Conservation (phyloP, 768 basidiomycete species). For the Lentinus brumalis region DNA sequence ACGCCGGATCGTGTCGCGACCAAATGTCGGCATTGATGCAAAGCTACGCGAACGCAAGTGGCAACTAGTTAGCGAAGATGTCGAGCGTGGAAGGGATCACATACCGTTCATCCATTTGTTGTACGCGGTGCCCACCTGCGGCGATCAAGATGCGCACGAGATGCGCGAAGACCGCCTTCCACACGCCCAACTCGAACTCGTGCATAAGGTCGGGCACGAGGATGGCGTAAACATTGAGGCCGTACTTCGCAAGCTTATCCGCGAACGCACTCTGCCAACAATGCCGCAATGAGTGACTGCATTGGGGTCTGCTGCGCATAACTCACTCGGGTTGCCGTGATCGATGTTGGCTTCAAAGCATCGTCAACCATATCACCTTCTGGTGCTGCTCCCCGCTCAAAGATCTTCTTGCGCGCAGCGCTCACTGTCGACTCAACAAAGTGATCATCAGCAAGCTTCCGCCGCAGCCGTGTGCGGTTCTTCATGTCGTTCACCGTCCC, state of each 20-base stretch:
- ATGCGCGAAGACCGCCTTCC: slow-evolving; percentile 32
- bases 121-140: neutral
- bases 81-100: neutral
- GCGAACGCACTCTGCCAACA: slow-evolving; percentile 40
- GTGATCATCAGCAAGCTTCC: too few relatives aligned
- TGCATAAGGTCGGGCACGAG: slow-evolving; percentile 36
- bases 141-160: slow-evolving; percentile 25
- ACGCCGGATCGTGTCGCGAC: slow-evolving; percentile 24
- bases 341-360: too few relatives aligned
- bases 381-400: too few relatives aligned
- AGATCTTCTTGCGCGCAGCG: too few relatives aligned
- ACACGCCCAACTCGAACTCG: slow-evolving; percentile 37
- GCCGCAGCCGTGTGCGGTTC: too few relatives aligned
- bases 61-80: too few relatives aligned
- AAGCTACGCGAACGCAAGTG: too few relatives aligned
- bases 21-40: slow-evolving; percentile 24
- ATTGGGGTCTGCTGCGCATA: too few relatives aligned
- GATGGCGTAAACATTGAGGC: slow-evolving; percentile 29
- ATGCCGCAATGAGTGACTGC: too few relatives aligned
- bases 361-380: too few relatives aligned
- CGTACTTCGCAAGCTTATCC: slow-evolving; percentile 11
- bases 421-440: too few relatives aligned
- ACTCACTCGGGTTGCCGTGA: too few relatives aligned
- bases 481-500: neutral
- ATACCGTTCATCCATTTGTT: slow-evolving; percentile 14